Percentiles rank a stretch among this genome's conserved stretches.
These are phyloP conservation scores for Lipomyces orientalis DNA, from an alignment of 805 yeast genomes.

Conservation along the genomic window DNA sequence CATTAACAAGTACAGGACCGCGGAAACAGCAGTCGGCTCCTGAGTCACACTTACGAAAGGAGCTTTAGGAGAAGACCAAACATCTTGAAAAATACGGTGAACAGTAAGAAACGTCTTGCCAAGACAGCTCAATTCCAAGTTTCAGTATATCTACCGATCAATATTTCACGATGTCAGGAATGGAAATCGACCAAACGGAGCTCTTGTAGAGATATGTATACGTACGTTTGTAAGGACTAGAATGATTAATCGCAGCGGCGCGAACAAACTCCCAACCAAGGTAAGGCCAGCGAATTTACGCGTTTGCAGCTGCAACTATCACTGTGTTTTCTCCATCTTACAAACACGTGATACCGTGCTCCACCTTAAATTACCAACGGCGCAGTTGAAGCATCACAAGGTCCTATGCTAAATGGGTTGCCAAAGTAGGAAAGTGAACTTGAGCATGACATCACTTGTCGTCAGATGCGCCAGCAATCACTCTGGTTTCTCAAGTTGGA, in stretches of 20 bases:
- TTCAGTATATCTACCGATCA: not conserved
- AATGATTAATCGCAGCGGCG: not conserved
- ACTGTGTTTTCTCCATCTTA: not conserved
- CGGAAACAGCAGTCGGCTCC: not conserved
- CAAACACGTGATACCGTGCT: not conserved
- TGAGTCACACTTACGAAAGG: constrained; percentile 12
- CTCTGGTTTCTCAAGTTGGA: not conserved
- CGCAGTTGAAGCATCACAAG: not conserved
- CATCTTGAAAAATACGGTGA: constrained; percentile 3
- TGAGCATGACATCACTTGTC: not conserved
- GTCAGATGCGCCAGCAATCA: no score
- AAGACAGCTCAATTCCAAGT: not conserved
- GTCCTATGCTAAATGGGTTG: not conserved
- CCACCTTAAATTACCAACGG: not conserved
- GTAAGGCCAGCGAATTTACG: not conserved
- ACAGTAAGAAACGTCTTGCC: not conserved
- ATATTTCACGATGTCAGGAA: not conserved
- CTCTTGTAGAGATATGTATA: not conserved
- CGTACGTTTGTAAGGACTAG: not conserved
- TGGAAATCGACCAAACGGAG: not conserved
- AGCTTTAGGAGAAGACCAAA: constrained; percentile 14
- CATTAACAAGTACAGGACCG: not conserved
- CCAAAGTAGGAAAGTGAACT: not conserved
- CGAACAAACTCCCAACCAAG: constrained; percentile 4
- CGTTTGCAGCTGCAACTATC: not conserved